Conservation (phyloP, 139 green algal species). For the Zygnema cylindricum region DNA sequence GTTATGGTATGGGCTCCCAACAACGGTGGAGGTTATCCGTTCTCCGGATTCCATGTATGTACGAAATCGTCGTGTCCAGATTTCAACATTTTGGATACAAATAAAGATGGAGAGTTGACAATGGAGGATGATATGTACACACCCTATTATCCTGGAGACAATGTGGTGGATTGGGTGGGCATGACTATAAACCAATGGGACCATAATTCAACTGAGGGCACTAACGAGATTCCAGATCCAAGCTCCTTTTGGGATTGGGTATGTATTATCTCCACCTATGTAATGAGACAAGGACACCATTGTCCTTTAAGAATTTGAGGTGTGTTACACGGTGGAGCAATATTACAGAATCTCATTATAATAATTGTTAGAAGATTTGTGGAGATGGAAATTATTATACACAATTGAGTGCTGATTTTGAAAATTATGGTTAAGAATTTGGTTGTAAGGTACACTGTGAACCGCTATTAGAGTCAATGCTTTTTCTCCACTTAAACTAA, state of each 20-base stretch:
- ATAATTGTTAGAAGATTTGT: too few species aligned
- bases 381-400: too few species aligned
- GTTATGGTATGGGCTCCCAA: constrained; percentile 45
- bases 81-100: constrained; percentile 21
- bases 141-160: constrained; percentile 36
- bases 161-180: constrained; percentile 25
- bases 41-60: background rate
- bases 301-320: too few species aligned
- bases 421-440: too few species aligned
- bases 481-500: too few species aligned
- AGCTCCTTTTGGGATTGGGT: background rate
- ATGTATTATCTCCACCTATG: too few species aligned
- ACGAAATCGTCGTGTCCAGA: background rate
- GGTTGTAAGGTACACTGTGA: too few species aligned
- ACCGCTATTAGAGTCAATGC: too few species aligned
- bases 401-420: too few species aligned
- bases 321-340: too few species aligned
- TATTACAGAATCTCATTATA: too few species aligned
- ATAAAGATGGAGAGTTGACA: constrained; percentile 32
- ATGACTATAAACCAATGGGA: constrained; percentile 47
- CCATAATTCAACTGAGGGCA: constrained; percentile 4
- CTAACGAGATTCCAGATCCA: constrained; percentile 7
- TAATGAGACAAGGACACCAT: too few species aligned
- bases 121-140: constrained; percentile 45
- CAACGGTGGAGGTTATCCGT: constrained; percentile 44